Conservation (phyloP, 768 basidiomycete genomes). For the Mycena indigotica region DNA sequence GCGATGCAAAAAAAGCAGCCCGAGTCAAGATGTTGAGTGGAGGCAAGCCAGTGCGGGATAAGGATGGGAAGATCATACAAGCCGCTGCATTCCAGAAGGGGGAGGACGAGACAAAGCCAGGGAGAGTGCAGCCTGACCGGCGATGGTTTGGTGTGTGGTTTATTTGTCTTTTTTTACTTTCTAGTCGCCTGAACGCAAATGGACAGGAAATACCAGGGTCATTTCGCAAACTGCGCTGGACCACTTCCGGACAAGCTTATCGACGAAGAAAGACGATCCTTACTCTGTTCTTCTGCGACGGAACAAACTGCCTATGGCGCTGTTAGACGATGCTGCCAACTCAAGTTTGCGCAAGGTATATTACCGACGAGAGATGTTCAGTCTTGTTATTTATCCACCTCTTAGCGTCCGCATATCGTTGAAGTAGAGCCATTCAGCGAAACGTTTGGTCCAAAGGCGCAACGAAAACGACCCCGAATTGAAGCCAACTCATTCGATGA, state of each 20-base stretch:
- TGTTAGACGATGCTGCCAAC: constrained; percentile 88
- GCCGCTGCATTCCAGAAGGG: constrained; percentile 95
- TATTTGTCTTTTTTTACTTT: constrained; percentile 7
- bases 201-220: constrained; percentile 99
- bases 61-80: constrained; percentile 88
- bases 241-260: constrained; percentile 91
- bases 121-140: constrained; percentile 91
- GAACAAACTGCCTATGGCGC: constrained; percentile 96
- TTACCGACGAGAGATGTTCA: not conserved
- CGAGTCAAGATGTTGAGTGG: constrained; percentile 91
- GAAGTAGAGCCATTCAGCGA: constrained; percentile 94
- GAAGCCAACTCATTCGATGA: constrained; percentile 94
- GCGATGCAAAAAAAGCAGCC: constrained; percentile 86
- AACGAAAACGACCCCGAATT: constrained; percentile 85
- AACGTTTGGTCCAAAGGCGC: constrained; percentile 95
- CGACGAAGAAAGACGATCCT: constrained; percentile 85
- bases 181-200: not conserved
- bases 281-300: constrained; percentile 92
- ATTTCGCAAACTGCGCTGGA: constrained; percentile 96
- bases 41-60: constrained; percentile 88
- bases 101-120: constrained; percentile 88
- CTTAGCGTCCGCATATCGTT: constrained; percentile 86
- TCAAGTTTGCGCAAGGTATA: constrained; percentile 75
- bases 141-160: constrained; percentile 89
- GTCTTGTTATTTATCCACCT: constrained; percentile 7